These are phyloP conservation scores for Paracorniculantispora psalliotae DNA, from an alignment of 2,329 filamentous ascomycete species.

Conservation along the genomic window DNA sequence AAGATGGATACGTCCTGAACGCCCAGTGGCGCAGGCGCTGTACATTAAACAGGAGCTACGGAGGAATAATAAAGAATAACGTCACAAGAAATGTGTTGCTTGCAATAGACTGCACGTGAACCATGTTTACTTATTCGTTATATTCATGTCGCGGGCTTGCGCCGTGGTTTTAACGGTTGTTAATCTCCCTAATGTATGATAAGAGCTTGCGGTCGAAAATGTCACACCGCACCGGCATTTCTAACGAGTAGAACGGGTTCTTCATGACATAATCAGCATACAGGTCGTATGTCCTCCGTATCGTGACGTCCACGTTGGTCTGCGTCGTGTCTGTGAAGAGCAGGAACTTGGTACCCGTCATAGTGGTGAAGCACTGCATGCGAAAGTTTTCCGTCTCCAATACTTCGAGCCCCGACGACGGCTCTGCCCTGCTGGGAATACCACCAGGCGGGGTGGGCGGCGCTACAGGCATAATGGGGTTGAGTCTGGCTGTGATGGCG, in stretches of 20 bases:
- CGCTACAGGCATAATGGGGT: slow-evolving; percentile 44
- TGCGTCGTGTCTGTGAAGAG: slow-evolving; percentile 89
- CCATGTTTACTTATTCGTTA: neutral
- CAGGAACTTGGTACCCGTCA: slow-evolving; percentile 93
- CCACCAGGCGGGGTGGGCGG: slow-evolving; percentile 31
- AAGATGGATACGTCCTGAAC: slow-evolving; percentile 85
- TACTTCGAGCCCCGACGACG: slow-evolving; percentile 78
- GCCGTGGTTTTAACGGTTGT: slow-evolving; percentile 42
- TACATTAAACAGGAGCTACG: slow-evolving; percentile 29
- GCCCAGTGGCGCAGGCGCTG: slow-evolving; percentile 38
- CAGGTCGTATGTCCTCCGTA: slow-evolving; percentile 84
- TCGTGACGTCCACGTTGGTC: slow-evolving; percentile 77
- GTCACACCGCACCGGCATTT: slow-evolving; percentile 96
- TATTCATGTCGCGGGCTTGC: slow-evolving; percentile 1
- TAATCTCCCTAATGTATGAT: slow-evolving; percentile 72
- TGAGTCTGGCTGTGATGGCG: slow-evolving; percentile 61
- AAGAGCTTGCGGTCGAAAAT: slow-evolving; percentile 84
- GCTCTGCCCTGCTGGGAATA: slow-evolving; percentile 50
- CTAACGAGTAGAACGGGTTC: slow-evolving; percentile 96
- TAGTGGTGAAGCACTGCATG: slow-evolving; percentile 90
- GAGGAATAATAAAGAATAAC: neutral
- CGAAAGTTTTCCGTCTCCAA: slow-evolving; percentile 93
- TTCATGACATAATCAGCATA: slow-evolving; percentile 99
- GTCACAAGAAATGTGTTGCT: neutral
- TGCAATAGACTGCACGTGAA: neutral